These are phyloP conservation scores for Magnusiomyces paraingens DNA, from an alignment of 1,139 yeast species.

Conservation along the genomic window DNA sequence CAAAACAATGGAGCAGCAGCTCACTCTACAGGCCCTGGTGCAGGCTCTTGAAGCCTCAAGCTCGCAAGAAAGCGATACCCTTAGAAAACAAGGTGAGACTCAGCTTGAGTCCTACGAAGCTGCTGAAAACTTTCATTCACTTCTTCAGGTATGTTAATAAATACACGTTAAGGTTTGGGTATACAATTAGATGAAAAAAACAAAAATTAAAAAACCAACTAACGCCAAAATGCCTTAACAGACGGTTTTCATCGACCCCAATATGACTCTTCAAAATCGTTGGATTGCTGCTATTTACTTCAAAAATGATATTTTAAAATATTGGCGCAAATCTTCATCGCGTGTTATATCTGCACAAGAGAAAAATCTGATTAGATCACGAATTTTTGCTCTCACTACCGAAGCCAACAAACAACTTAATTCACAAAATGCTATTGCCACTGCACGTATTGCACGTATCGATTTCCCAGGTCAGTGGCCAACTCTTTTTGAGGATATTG, in stretches of 20 bases:
- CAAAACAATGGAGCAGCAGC: too few species aligned
- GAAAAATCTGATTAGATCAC: slow-evolving; percentile 52
- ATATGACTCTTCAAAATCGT: slow-evolving; percentile 55
- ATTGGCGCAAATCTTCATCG: slow-evolving; percentile 68
- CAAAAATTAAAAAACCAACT: background rate
- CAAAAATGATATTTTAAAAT: slow-evolving; percentile 78
- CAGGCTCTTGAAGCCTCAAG: slow-evolving; percentile 45
- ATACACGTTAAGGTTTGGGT: background rate
- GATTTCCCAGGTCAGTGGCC: slow-evolving; percentile 94
- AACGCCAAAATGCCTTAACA: background rate
- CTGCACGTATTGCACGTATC: slow-evolving; percentile 67
- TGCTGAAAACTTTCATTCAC: slow-evolving; percentile 51
- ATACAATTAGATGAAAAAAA: background rate
- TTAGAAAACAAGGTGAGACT: slow-evolving; percentile 58
- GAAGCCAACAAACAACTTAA: slow-evolving; percentile 71
- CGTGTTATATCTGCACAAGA: slow-evolving; percentile 46
- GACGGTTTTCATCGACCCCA: background rate
- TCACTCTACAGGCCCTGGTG: too few species aligned
- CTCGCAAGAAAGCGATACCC: slow-evolving; percentile 40
- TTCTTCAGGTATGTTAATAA: slow-evolving; percentile 40
- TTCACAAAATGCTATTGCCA: slow-evolving; percentile 77
- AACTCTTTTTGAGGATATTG: slow-evolving; percentile 58
- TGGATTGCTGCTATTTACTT: slow-evolving; percentile 86
- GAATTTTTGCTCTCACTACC: slow-evolving; percentile 52
- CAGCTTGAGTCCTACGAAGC: slow-evolving; percentile 65